Evolutionary conservation across 116 monocot species (phyloP).

Genomic region (Trichopus zeylanicus): DNA sequence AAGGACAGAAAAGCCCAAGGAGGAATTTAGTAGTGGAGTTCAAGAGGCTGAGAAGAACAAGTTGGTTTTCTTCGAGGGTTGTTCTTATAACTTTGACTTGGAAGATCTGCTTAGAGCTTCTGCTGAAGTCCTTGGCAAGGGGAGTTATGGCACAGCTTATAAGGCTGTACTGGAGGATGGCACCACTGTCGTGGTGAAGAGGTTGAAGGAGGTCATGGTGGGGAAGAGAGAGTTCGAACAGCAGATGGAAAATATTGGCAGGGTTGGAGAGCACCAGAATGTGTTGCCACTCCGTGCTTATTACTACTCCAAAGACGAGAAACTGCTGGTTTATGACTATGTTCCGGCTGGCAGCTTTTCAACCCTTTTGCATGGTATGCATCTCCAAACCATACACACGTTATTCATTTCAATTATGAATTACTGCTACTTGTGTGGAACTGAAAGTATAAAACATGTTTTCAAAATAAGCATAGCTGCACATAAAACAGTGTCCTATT

Average conservation of each 20-base stretch:
- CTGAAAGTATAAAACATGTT: not conserved
- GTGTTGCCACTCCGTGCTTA: slow-evolving; percentile 82
- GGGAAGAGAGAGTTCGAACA: slow-evolving; percentile 95
- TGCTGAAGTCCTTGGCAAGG: slow-evolving; percentile 95
- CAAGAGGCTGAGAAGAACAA: slow-evolving; percentile 92
- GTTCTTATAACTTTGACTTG: slow-evolving; percentile 80
- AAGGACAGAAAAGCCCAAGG: slow-evolving; percentile 60
- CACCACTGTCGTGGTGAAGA: slow-evolving; percentile 79
- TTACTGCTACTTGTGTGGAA: not conserved
- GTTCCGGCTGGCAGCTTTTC: slow-evolving; percentile 61
- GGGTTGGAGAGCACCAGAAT: slow-evolving; percentile 54
- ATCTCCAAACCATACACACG: slow-evolving; percentile 1
- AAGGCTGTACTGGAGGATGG: slow-evolving; percentile 98
- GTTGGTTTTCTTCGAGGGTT: slow-evolving; percentile 78
- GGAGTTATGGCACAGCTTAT: slow-evolving; percentile 90
- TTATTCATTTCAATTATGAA: not conserved
- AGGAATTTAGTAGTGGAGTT: slow-evolving; percentile 67
- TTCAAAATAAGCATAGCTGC: no score
- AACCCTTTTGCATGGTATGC: slow-evolving; percentile 70
- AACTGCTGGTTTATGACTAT: slow-evolving; percentile 90
- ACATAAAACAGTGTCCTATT: no score
- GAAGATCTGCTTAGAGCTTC: slow-evolving; percentile 95
- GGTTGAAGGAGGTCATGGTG: slow-evolving; percentile 81
- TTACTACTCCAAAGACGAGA: slow-evolving; percentile 98
- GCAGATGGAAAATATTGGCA: slow-evolving; percentile 88